Evolutionary conservation across 2,329 filamentous ascomycete species (phyloP), one percentile per base, ranked within the genome.

Genomic region (Aspergillus hiratsukae): DNA sequence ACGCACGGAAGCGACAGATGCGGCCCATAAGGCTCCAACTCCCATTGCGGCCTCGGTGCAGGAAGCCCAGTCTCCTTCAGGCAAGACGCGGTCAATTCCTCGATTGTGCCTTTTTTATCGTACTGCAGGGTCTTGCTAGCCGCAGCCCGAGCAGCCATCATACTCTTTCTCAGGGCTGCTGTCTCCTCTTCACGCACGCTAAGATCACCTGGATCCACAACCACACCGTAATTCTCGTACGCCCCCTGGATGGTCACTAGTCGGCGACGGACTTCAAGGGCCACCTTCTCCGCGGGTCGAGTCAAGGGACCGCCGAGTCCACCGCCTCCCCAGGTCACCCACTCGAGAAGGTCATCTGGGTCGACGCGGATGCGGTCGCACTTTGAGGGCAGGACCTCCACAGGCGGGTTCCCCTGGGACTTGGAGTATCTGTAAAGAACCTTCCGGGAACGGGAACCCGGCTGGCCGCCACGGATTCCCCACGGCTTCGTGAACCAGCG

Each of bases 291-390:
- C 0, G 75, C 68, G 0, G 78, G 75, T 0, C 78, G 71, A 0
- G 72, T 75, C 5, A 80, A 66, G 0, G 77, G 74, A 62, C 80
- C 77, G 31, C 78, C 79, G 11, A 80, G 71, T 1, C 78, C 78
- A 23, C 77, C 78, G 28, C 77, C 78, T 48, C 78, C 78, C 78
- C 78, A 80, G 4, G 79, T 81, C 29, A 79, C 72, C 75, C 75
- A 80, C 66, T 80, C 78, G 4, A 80, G 74, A 1, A 80, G 69
- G 57, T 81, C 78, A 11, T 74, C 77, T 1, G 74, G 75, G 35
- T 74, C 66, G 1, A 81, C 78, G 17, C 72, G 70, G 27, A 81
- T 62, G 59, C 79, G 73, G 60, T 81, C 78, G 58, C 76, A 78
- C 62, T 81, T 81, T n/a, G 72, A 76, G 9, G 75, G 72, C 2